These are phyloP conservation scores for Mycena metata DNA, from an alignment of 768 basidiomycete species.

Conservation along the genomic window DNA sequence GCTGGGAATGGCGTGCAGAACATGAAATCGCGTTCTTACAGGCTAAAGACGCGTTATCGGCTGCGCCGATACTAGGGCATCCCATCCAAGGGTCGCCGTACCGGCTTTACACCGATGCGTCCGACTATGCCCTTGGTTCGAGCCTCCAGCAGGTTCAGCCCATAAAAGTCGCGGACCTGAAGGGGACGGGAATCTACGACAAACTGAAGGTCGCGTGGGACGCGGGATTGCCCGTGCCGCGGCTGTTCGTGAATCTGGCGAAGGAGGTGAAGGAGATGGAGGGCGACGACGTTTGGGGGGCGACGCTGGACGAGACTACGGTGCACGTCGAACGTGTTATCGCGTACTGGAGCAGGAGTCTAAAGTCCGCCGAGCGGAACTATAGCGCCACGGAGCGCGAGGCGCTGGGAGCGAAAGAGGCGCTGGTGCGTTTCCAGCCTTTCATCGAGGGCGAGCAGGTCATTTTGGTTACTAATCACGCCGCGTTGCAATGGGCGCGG, in stretches of 20 bases:
- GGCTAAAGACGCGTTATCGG: conserved; percentile 25
- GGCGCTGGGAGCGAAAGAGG: too few relatives aligned
- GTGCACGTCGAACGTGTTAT: conserved; percentile 36
- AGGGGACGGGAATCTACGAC: conserved; percentile 24
- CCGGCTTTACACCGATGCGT: conserved; percentile 3
- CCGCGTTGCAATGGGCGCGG: conserved; percentile 31
- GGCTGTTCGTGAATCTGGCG: conserved; percentile 28
- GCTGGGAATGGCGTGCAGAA: conserved; percentile 40
- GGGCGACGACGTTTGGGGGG: too few relatives aligned
- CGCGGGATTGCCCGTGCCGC: conserved; percentile 29
- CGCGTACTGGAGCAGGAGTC: too few relatives aligned
- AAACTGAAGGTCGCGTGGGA: conserved; percentile 9
- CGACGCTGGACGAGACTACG: conserved; percentile 32
- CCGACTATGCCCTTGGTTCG: too few relatives aligned
- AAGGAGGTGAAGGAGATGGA: conserved; percentile 2
- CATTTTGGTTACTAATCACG: conserved; percentile 23
- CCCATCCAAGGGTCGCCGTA: conserved; percentile 38
- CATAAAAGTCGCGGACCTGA: conserved; percentile 18
- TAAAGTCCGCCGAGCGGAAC: too few relatives aligned
- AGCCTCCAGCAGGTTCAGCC: too few relatives aligned
- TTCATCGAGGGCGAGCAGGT: too few relatives aligned
- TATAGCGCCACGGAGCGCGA: too few relatives aligned
- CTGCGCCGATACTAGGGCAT: conserved; percentile 41
- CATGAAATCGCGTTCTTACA: conserved; percentile 39
- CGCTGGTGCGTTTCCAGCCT: too few relatives aligned